A percentile compares a stretch with the other conserved stretches of the same genome.
Conservation (phyloP, 768 basidiomycete genomes). For the Termitomyces sp. region DNA sequence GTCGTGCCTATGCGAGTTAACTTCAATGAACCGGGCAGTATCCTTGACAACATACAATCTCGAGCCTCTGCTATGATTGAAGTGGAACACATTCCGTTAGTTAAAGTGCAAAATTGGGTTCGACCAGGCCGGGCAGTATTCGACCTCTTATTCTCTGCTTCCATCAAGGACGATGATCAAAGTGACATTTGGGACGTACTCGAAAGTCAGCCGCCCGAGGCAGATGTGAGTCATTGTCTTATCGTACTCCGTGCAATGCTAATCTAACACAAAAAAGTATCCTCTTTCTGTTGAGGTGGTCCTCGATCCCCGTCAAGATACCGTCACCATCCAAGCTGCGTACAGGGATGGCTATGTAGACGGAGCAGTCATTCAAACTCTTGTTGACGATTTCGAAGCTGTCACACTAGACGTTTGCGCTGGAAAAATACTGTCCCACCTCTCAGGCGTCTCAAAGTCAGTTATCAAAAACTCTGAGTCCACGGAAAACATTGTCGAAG, state of each 20-base stretch:
- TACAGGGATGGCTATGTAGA: conserved; percentile 16
- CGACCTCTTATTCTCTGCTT: conserved; percentile 26
- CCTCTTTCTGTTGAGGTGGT: conserved; percentile 25
- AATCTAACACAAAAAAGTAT: conserved; percentile 17
- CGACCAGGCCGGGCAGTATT: conserved; percentile 24
- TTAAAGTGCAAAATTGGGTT: conserved; percentile 27
- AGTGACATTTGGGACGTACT: conserved; percentile 21
- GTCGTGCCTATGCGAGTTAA: conserved; percentile 25
- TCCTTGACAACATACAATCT: conserved; percentile 19
- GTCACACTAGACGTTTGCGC: conserved; percentile 11
- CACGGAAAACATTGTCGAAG: background rate
- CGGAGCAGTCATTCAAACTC: conserved; percentile 5
- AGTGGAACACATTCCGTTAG: conserved; percentile 24
- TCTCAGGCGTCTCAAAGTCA: background rate
- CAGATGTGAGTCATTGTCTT: conserved; percentile 21
- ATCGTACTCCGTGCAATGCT: background rate
- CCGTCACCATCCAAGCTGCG: conserved; percentile 18
- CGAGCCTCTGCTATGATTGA: conserved; percentile 23
- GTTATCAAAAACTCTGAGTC: background rate
- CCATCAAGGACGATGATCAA: conserved; percentile 14
- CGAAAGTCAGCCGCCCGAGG: conserved; percentile 23
- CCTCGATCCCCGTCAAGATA: conserved; percentile 18
- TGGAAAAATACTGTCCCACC: background rate
- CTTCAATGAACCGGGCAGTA: conserved; percentile 11
- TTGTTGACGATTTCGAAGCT: conserved; percentile 20